phyloP scores from a whole-genome alignment of 345 rosid genomes.

The Bretschneidera sinensis region DNA sequence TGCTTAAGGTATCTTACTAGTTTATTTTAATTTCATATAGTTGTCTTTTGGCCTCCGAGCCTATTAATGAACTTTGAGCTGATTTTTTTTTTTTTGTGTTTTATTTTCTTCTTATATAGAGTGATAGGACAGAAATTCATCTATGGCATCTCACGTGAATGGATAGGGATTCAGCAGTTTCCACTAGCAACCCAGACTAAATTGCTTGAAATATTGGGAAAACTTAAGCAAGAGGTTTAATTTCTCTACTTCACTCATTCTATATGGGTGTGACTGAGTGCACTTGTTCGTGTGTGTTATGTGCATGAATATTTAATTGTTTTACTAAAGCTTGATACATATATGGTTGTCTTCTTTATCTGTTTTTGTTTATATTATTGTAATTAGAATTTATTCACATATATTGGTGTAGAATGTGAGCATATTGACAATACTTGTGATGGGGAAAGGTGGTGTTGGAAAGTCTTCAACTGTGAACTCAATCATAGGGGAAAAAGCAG shows the following conservation, averaged over 20 bases:
- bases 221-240: conserved; percentile 63
- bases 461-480: conserved; percentile 86
- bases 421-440: conserved; percentile 66
- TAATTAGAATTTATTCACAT: conserved; percentile 7
- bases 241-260: conserved; percentile 12
- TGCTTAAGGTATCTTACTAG: no score
- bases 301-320: no score
- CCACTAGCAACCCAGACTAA: conserved; percentile 71
- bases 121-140: no score
- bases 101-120: no score
- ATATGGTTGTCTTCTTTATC: background rate
- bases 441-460: conserved; percentile 90
- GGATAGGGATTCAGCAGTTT: conserved; percentile 76
- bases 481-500: conserved; percentile 64
- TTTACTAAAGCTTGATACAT: no score
- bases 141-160: conserved; percentile 64
- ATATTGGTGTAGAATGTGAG: conserved; percentile 43
- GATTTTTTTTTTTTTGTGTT: no score
- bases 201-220: conserved; percentile 63
- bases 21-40: no score
- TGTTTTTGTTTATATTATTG: conserved; percentile 4
- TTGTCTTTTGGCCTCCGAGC: no score
- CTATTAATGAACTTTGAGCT: no score
- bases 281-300: no score
- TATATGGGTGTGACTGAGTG: no score